phyloP scores from a whole-genome alignment of 2,329 filamentous ascomycete genomes.

The Penicillium sp. region DNA sequence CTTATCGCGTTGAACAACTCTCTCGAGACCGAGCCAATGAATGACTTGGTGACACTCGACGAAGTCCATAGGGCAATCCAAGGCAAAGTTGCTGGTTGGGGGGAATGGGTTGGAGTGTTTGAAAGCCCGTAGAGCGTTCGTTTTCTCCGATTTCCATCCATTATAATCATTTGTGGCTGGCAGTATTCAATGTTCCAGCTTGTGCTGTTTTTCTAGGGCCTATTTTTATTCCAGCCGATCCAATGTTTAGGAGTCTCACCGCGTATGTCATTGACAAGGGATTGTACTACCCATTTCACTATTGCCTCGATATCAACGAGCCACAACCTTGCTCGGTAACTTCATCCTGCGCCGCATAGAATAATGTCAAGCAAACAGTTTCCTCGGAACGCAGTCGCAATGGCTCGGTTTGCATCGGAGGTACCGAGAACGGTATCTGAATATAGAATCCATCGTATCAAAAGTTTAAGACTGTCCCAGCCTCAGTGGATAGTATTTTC shows the following conservation, averaged over 20 bases:
- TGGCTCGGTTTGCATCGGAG: not conserved
- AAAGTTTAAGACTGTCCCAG: not conserved
- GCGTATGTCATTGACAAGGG: not conserved
- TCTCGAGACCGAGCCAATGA: conserved; percentile 46
- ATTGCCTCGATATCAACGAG: not conserved
- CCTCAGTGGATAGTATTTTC: not conserved
- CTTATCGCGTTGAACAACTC: conserved; percentile 54
- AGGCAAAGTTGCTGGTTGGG: conserved; percentile 58
- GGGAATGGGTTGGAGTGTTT: conserved; percentile 53
- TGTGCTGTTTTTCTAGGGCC: not conserved
- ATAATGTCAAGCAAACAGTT: not conserved
- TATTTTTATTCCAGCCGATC: conserved; percentile 8
- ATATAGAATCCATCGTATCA: not conserved
- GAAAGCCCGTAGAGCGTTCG: conserved; percentile 40
- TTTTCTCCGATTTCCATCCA: not conserved
- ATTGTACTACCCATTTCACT: not conserved
- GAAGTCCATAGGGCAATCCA: conserved; percentile 51
- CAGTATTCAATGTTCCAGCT: not conserved
- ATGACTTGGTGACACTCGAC: conserved; percentile 46
- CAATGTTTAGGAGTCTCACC: not conserved
- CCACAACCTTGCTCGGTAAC: not conserved
- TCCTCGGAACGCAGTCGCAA: not conserved
- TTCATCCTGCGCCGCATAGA: not conserved
- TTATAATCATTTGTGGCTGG: not conserved
- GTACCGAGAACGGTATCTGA: not conserved